These are phyloP conservation scores for Hygrophila difformis DNA, from an alignment of 257 asterid species.

Conservation along the genomic window DNA sequence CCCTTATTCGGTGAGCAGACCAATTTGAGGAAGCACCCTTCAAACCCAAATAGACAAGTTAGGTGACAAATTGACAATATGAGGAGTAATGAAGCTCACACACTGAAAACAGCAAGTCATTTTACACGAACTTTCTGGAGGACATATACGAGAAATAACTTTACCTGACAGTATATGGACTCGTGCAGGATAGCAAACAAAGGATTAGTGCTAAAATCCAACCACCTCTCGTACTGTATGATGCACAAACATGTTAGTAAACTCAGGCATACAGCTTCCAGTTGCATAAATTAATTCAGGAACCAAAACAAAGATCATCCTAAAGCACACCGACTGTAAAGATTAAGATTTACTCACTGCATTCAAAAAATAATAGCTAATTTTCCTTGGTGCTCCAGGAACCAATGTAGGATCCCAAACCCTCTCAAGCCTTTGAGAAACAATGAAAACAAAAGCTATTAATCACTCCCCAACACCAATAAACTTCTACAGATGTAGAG, in stretches of 20 bases:
- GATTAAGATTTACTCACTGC: constrained; percentile 46
- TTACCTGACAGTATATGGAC: constrained; percentile 91
- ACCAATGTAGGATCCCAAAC: constrained; percentile 89
- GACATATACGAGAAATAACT: constrained; percentile 7
- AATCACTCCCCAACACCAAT: neutral
- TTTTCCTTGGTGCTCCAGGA: constrained; percentile 63
- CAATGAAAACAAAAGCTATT: constrained; percentile 6
- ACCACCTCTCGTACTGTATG: constrained; percentile 83
- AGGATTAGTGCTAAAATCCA: constrained; percentile 73
- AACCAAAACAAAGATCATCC: constrained; percentile 6
- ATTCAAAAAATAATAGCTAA: constrained; percentile 71
- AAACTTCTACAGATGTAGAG: constrained; percentile 9
- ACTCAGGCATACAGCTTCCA: neutral
- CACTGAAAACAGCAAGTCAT: neutral
- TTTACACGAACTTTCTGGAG: neutral
- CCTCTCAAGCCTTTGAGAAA: constrained; percentile 63
- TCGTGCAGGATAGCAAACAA: constrained; percentile 86
- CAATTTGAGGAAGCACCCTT: constrained; percentile 86
- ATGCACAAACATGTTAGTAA: constrained; percentile 19
- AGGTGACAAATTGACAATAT: constrained; percentile 12
- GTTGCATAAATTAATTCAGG: neutral
- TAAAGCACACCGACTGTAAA: neutral
- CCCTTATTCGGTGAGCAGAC: constrained; percentile 79
- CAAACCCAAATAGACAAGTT: constrained; percentile 15
- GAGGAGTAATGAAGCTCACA: neutral